Base-by-base conservation (phyloP, 495 filamentous ascomycete genomes). In the Penicillium fimorum region DNA sequence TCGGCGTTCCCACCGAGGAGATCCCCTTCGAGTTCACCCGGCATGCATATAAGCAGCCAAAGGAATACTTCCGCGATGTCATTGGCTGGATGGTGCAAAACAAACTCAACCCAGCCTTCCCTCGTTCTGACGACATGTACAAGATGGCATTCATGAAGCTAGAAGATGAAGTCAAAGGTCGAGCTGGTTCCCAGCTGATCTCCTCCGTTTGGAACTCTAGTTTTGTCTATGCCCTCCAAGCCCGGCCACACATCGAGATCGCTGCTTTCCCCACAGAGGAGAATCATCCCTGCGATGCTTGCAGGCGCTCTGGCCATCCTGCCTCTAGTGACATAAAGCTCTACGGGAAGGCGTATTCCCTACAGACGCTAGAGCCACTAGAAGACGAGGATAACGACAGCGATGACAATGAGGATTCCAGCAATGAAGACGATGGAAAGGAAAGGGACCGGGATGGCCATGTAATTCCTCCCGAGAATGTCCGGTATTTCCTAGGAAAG, bases 11-110 rank as follows among this genome's bases (percentile, higher is more conserved):
- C 0, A 76, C 70, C 1, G 69, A 78, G 15, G 77, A 76, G 3
- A 84, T 93, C 2, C 91, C 91, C 0, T 73, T 95, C 10, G 74
- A 91, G 61, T 91, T 91, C 64, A 89, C 84, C 3, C 66, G 75
- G 12, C 80, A 87, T 47, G 76, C 82, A 0, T 82, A 87, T 59
- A 86, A 85, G 57, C 85, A 89, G 41, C 67, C 86, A 0, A 86
- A 87, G 50, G 86, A 91, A 30, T 85, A 92, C 55, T 96, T 96
- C 73, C 84, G 83, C 38, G 82, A 86, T 60, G 89, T 82, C 0
- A 76, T 96, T 1, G 88, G 90, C 68, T 96, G 90, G 90, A 85
- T 93, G 70, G 84, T 96, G 2, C 83, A 85, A 52, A 86, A 83
- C 62, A 84, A 87, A 56, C 74, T 96, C 40, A 87, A 93, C 59